Base-by-base conservation (phyloP, 129 eudicot genomes). In the Flaveria sonorensis region DNA sequence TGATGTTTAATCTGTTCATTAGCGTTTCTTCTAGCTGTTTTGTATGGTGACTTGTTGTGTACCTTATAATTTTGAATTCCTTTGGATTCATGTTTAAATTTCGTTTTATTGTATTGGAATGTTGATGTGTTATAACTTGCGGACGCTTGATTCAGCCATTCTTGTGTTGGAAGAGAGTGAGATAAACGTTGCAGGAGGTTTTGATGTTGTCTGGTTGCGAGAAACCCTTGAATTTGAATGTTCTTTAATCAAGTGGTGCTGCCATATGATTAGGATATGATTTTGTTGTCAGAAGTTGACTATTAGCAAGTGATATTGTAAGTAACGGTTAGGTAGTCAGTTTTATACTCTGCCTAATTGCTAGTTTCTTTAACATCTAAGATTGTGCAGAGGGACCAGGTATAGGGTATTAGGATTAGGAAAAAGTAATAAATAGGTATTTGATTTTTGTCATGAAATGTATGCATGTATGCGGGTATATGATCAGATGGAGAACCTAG, bases 11-110 rank as follows among this genome's bases (percentile, higher is more conserved):
- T 48, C 1, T 10, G 11, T 72, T 39, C 4, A 60, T 60, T 16
- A 72, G 23, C 64, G 83, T 50, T 71, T 71, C 13, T 8, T 43
- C 1, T 66, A 66, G 66, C 74, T 76, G 53, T 14, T 8, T 76
- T 39, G 55, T 67, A 2, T 47, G 2, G 24, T 39, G 21, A 51
- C 70, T 76, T 76, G 43, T 32, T 51, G 13, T 76, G 16, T 52
- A 51, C 67, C 74, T 76, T 76, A 13, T 23, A 10, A 21, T 40
- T 68, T 56, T 24, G 75, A 59, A 68, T 66, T 68, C 36, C 13
- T 68, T 40, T 21, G 10, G 21, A 13, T 55, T 77, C 5, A 30
- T 55, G 59, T 24, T 50, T 11, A 50, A 30, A 30, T 30, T 30
- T 30, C 36, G 36, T 76, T 32, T 76, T 32, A 2, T 76, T 65